These are phyloP conservation scores for Colletotrichum kahawae DNA, from an alignment of 2,329 filamentous ascomycete genomes.

Conservation along the genomic window DNA sequence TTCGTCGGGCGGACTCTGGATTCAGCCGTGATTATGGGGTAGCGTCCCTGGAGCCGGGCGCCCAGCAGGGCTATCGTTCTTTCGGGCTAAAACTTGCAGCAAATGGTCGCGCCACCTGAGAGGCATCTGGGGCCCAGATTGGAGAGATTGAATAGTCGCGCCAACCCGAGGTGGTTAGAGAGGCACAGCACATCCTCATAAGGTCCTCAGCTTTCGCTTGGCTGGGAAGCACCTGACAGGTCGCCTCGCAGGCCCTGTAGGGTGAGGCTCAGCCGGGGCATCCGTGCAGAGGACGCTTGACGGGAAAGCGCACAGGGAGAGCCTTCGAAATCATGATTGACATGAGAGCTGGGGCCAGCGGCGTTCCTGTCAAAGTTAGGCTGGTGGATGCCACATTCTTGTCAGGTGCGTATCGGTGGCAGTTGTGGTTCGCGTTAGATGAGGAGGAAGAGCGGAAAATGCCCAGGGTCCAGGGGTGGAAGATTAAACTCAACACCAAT, in stretches of 20 bases:
- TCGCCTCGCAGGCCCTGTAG: background rate
- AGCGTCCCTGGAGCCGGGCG: background rate
- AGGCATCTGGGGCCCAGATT: background rate
- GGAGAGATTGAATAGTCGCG: background rate
- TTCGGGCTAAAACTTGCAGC: background rate
- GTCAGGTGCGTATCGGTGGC: background rate
- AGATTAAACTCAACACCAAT: background rate
- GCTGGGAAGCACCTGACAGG: background rate
- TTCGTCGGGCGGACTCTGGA: background rate
- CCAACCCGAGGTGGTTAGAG: constrained; percentile 5
- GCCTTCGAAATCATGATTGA: background rate
- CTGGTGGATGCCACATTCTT: background rate
- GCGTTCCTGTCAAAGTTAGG: background rate
- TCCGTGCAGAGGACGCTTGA: background rate
- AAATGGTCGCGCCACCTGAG: background rate
- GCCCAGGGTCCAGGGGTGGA: background rate
- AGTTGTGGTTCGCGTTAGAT: background rate
- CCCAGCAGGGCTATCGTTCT: background rate
- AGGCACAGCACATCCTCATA: background rate
- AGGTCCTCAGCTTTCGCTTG: background rate
- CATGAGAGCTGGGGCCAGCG: background rate
- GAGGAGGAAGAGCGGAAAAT: background rate
- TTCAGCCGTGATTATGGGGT: constrained; percentile 3
- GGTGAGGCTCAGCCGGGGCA: background rate
- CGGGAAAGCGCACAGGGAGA: background rate